Evolutionary conservation across 2,329 filamentous ascomycete genomes (phyloP), one percentile per base, ranked within the genome.

Genomic region (Endocalyx cinctus): DNA sequence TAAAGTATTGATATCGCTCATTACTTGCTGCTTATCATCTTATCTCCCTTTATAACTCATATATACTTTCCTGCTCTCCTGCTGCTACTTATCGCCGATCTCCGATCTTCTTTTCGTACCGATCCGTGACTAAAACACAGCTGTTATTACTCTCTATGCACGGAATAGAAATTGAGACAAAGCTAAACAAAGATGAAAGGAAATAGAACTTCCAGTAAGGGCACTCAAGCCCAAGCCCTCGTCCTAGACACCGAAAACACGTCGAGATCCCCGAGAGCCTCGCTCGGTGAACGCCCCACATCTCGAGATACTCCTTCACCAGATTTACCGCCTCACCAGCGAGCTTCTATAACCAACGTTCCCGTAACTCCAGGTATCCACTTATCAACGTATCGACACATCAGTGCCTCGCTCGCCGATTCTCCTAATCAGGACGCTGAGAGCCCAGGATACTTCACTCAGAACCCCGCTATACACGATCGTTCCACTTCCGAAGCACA

Each of bases 291-390:
- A n/a, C 15, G 6, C 6, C 25, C 17, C 14, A 29, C 25, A 19
- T 12, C 27, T n/a, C 6, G 11, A 5, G 27, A 27, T 10, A 18
- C 13, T 15, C 15, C 20, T 5, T 46, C 45, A 4, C 40, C 47
- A n/a, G 39, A 50, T 5, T 50, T 63, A 10, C 57, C 58, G 5
- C 52, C 60, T 13, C 60, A 65, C 40, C 35, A 58, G 34, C 57
- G 57, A 22, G 27, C 45, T 3, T 52, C 57, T 4, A 43, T 60
- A 38, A 59, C 44, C 22, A 45, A 50, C 16, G 51, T 66, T 17
- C 63, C 63, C n/a, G 63, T 66, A 13, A 66, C 63, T 5, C 63
- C 63, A 5, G 63, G 54, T 20, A 63, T 66, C 30, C 39, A 46
- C 17, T 38, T 45, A 25, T 42, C 50, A 8, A 56, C 58, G 6